Conservation (phyloP, 805 yeast species). For the Candida pseudofarinosa region DNA sequence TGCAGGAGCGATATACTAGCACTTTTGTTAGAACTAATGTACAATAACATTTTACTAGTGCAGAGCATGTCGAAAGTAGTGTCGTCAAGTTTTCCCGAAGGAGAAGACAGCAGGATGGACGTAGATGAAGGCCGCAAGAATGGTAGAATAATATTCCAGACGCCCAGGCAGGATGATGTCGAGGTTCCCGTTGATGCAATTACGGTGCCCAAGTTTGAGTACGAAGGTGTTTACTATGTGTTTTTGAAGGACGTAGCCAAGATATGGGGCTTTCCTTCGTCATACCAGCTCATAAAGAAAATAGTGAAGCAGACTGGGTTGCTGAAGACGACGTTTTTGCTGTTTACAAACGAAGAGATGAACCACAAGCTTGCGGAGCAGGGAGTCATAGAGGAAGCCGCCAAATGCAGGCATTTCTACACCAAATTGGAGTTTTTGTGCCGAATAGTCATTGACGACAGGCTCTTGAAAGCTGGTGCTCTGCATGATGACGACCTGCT, state of each 20-base stretch:
- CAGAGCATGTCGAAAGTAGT: not conserved
- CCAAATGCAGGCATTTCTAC: constrained; percentile 21
- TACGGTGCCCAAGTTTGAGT: constrained; percentile 14
- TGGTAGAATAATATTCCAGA: too few species aligned
- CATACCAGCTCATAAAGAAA: constrained; percentile 35
- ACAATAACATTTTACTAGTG: too few species aligned
- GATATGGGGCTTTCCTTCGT: constrained; percentile 39
- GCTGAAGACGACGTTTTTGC: constrained; percentile 14
- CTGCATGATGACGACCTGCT: constrained; percentile 6
- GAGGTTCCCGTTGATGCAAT: not conserved
- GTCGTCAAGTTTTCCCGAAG: not conserved
- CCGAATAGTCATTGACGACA: constrained; percentile 18
- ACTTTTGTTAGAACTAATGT: too few species aligned
- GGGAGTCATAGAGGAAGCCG: constrained; percentile 18
- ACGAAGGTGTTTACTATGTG: constrained; percentile 15
- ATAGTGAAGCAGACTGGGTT: constrained; percentile 19
- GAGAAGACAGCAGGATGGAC: too few species aligned
- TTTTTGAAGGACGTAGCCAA: constrained; percentile 28
- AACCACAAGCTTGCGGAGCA: constrained; percentile 19
- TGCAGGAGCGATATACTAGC: too few species aligned
- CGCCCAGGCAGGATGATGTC: constrained; percentile 3
- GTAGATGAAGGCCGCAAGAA: too few species aligned
- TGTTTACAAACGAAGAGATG: constrained; percentile 12
- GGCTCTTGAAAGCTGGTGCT: constrained; percentile 10
- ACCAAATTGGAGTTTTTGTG: constrained; percentile 19